Percentiles rank a stretch among this genome's conserved stretches.
Evolutionary conservation across 257 asterid species (phyloP).

Genomic region (Apocynum venetum): DNA sequence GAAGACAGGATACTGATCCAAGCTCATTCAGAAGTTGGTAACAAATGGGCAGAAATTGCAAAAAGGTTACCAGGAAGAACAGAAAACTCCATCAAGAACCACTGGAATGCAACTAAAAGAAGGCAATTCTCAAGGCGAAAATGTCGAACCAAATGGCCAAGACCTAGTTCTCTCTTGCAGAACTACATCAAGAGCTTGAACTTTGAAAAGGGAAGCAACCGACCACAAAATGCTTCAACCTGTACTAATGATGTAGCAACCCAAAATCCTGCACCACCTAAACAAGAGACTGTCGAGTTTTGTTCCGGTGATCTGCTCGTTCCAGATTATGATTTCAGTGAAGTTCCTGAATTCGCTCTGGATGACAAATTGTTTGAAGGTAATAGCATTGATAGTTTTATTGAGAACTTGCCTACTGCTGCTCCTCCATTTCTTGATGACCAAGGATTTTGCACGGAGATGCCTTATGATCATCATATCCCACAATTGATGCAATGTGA

Average conservation of each 20-base stretch:
- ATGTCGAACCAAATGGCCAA: slow-evolving; percentile 77
- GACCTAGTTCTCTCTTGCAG: slow-evolving; percentile 67
- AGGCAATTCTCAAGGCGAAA: slow-evolving; percentile 68
- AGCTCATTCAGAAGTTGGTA: slow-evolving; percentile 68
- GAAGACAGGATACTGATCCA: slow-evolving; percentile 67
- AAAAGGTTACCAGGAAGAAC: slow-evolving; percentile 66
- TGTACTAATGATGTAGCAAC: neutral
- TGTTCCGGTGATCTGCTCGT: neutral
- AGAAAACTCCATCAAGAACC: slow-evolving; percentile 87
- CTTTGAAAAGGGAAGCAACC: slow-evolving; percentile 35
- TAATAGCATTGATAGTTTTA: slow-evolving; percentile 13
- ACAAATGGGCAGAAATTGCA: slow-evolving; percentile 91
- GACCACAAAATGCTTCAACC: neutral
- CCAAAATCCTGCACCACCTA: neutral
- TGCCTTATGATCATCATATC: slow-evolving; percentile 11
- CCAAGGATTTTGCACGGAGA: slow-evolving; percentile 20
- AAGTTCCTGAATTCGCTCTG: slow-evolving; percentile 26
- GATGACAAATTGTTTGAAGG: slow-evolving; percentile 30
- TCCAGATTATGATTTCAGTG: slow-evolving; percentile 20
- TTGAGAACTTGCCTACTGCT: slow-evolving; percentile 13
- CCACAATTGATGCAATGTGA: slow-evolving; percentile 23
- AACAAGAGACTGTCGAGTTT: slow-evolving; percentile 5
- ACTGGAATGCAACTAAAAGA: slow-evolving; percentile 90
- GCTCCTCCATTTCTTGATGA: slow-evolving; percentile 15
- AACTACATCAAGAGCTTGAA: slow-evolving; percentile 71